Conservation (phyloP, 139 green algal genomes). For the Zygnema cylindricum region DNA sequence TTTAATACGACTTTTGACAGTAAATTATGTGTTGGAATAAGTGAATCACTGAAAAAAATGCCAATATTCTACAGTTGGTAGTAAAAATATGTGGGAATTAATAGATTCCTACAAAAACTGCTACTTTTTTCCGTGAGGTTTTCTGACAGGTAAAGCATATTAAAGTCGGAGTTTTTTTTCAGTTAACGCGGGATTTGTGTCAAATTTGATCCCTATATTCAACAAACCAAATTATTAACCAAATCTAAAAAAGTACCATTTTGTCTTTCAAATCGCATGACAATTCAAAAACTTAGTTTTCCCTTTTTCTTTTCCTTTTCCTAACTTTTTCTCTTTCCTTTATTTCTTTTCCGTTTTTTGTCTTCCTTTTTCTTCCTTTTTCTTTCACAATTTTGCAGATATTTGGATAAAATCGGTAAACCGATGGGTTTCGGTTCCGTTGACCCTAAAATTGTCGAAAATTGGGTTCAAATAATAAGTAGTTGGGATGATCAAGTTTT, state of each 20-base stretch:
- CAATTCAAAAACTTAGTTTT: background rate
- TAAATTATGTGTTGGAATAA: background rate
- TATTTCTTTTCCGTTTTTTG: background rate
- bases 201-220: background rate
- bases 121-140: too few species aligned
- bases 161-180: too few species aligned
- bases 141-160: too few species aligned
- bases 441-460: background rate
- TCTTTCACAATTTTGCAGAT: background rate
- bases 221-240: background rate
- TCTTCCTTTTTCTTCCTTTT: background rate
- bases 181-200: too few species aligned
- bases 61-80: too few species aligned
- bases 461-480: background rate
- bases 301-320: background rate
- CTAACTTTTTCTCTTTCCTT: background rate
- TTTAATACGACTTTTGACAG: conserved; percentile 1
- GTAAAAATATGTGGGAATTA: too few species aligned
- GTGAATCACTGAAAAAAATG: background rate
- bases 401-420: background rate
- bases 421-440: background rate
- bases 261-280: background rate
- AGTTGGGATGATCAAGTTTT: background rate
- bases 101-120: too few species aligned
- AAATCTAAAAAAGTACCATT: background rate